Percentiles rank a stretch among this genome's conserved stretches.
phyloP scores from a whole-genome alignment of 352 stramenopile species.

The Phytophthora foliorum region DNA sequence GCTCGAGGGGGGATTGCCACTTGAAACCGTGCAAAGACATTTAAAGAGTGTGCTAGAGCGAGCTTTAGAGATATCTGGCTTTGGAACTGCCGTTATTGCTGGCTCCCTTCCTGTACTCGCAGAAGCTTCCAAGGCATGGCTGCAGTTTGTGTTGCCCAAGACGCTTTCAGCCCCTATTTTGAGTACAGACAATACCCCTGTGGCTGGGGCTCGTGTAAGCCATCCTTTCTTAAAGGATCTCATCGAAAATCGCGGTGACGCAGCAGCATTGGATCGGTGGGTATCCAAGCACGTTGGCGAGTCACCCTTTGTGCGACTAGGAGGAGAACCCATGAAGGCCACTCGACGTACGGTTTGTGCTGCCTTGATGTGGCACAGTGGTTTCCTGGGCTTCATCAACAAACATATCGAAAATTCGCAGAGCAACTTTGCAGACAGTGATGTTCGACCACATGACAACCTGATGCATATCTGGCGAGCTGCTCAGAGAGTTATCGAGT shows the following conservation, averaged over 20 bases:
- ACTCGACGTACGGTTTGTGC: conserved; percentile 85
- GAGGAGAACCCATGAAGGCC: conserved; percentile 89
- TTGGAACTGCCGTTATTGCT: conserved; percentile 26
- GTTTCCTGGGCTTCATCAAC: conserved; percentile 69
- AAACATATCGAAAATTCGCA: conserved; percentile 63
- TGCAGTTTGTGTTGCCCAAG: conserved; percentile 72
- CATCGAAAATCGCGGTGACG: conserved; percentile 68
- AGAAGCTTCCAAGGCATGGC: conserved; percentile 62
- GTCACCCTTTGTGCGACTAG: conserved; percentile 81
- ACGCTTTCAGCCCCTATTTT: conserved; percentile 45
- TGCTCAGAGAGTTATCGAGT: conserved; percentile 89
- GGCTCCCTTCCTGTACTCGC: conserved; percentile 49
- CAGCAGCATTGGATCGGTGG: conserved; percentile 73
- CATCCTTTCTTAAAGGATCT: conserved; percentile 77
- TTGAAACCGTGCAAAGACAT: conserved; percentile 66
- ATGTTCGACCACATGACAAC: conserved; percentile 87
- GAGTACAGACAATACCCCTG: conserved; percentile 26
- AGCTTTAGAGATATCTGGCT: conserved; percentile 57
- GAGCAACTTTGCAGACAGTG: conserved; percentile 59
- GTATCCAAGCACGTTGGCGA: conserved; percentile 87
- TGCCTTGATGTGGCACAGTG: conserved; percentile 92
- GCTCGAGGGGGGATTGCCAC: conserved; percentile 77
- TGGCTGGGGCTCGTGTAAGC: conserved; percentile 22
- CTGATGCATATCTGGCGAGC: conserved; percentile 93
- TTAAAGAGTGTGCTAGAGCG: conserved; percentile 66